phyloP scores from a whole-genome alignment of 306 rosid genomes.

The Mimosa bimucronata region DNA sequence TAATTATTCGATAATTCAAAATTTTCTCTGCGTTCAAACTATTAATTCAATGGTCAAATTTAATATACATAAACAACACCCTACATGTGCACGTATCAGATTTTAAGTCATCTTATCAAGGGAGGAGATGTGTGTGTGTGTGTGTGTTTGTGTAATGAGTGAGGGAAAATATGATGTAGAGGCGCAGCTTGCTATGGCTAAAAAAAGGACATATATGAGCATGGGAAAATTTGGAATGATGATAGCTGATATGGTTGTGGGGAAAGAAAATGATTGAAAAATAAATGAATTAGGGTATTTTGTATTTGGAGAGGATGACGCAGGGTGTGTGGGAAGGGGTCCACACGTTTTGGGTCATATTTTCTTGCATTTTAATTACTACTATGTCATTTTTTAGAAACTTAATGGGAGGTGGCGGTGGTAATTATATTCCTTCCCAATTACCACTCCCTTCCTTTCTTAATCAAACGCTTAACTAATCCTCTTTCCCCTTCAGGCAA shows the following conservation, averaged over 20 bases:
- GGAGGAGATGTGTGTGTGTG: too few relatives aligned
- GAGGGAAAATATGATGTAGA: neutral
- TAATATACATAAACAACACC: neutral
- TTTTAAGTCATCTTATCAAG: neutral
- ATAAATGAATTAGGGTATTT: neutral
- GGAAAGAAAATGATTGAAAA: neutral
- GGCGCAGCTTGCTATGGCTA: neutral
- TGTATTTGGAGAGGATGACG: neutral
- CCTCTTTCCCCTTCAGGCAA: neutral
- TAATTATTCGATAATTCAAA: neutral
- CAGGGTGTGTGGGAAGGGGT: conserved; percentile 25
- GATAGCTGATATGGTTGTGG: neutral
- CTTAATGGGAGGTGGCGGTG: neutral
- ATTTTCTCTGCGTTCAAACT: neutral
- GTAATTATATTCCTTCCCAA: neutral
- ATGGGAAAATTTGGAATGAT: neutral
- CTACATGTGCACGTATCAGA: neutral
- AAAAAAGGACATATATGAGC: neutral
- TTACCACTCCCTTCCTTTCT: neutral
- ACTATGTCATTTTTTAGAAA: too few relatives aligned
- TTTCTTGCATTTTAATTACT: too few relatives aligned
- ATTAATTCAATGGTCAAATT: neutral
- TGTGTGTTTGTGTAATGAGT: too few relatives aligned
- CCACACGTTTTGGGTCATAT: conserved; percentile 53
- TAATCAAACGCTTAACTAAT: neutral